Conservation (phyloP, 805 yeast species). For the Vanderwaltozyma verrucispora region DNA sequence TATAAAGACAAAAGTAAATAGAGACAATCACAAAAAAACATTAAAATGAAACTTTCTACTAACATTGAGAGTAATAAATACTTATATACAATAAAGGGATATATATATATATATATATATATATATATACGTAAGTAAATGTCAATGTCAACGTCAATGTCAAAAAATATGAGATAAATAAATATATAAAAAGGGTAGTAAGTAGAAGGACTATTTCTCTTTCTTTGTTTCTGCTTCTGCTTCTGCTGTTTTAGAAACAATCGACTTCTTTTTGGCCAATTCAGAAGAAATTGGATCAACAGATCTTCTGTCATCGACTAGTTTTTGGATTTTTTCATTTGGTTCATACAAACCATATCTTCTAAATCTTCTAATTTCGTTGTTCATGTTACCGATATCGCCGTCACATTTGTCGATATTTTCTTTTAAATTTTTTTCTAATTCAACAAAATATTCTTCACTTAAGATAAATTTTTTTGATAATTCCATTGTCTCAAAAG, state of each 20-base stretch:
- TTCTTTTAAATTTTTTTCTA: conserved; percentile 38
- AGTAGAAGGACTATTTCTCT: neutral
- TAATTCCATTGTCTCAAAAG: conserved; percentile 32
- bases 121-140: too few species aligned
- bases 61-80: too few species aligned
- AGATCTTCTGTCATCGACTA: conserved; percentile 22
- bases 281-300: conserved; percentile 6
- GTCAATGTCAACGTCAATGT: too few species aligned
- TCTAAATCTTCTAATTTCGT: conserved; percentile 51
- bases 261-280: too few species aligned
- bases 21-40: too few species aligned
- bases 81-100: too few species aligned
- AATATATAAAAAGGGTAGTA: neutral
- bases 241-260: conserved; percentile 2
- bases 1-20: too few species aligned
- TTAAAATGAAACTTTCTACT: too few species aligned
- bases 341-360: conserved; percentile 51
- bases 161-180: neutral
- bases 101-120: too few species aligned
- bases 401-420: conserved; percentile 27
- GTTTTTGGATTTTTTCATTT: conserved; percentile 26
- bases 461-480: conserved; percentile 42
- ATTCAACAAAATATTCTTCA: conserved; percentile 44
- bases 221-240: conserved; percentile 10
- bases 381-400: conserved; percentile 30